Conservation (phyloP, 108 stramenopile species). For the Nitzschia inconspicua region DNA sequence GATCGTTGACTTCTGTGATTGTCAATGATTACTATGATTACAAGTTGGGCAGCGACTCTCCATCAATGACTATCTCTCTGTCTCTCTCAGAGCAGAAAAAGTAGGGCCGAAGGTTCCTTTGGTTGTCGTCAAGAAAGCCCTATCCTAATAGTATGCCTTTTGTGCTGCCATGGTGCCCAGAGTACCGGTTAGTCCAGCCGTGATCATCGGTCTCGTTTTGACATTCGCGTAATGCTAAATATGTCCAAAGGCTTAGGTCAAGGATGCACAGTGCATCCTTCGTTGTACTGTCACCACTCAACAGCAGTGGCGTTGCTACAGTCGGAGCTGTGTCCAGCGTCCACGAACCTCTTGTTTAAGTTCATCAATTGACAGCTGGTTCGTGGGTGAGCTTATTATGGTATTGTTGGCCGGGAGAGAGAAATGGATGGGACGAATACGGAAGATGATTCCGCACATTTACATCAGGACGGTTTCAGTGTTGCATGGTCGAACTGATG, state of each 20-base stretch:
- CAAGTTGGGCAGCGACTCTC: conserved; percentile 51
- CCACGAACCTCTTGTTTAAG: neutral
- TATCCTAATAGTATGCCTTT: conserved; percentile 32
- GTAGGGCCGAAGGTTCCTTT: conserved; percentile 33
- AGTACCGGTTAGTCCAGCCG: conserved; percentile 44
- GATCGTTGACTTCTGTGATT: conserved; percentile 64
- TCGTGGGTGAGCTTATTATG: conserved; percentile 18
- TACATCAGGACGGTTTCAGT: conserved; percentile 67
- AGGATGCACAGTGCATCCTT: conserved; percentile 69
- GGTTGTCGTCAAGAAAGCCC: conserved; percentile 39
- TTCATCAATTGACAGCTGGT: neutral
- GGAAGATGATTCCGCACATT: conserved; percentile 41
- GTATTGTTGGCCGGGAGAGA: conserved; percentile 55
- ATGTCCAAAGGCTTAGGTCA: conserved; percentile 72
- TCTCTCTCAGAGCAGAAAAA: conserved; percentile 1
- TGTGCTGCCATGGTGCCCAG: conserved; percentile 60
- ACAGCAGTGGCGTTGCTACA: conserved; percentile 48
- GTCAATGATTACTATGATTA: conserved; percentile 84
- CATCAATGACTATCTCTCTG: too few species aligned
- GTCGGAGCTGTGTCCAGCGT: neutral
- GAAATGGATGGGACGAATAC: conserved; percentile 71
- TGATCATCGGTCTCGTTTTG: conserved; percentile 52
- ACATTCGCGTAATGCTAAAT: conserved; percentile 70
- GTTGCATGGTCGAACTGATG: conserved; percentile 43
- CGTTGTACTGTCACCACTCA: conserved; percentile 56